These are phyloP conservation scores for Coelastrella sp. DNA, from an alignment of 139 green algal species.

Conservation along the genomic window DNA sequence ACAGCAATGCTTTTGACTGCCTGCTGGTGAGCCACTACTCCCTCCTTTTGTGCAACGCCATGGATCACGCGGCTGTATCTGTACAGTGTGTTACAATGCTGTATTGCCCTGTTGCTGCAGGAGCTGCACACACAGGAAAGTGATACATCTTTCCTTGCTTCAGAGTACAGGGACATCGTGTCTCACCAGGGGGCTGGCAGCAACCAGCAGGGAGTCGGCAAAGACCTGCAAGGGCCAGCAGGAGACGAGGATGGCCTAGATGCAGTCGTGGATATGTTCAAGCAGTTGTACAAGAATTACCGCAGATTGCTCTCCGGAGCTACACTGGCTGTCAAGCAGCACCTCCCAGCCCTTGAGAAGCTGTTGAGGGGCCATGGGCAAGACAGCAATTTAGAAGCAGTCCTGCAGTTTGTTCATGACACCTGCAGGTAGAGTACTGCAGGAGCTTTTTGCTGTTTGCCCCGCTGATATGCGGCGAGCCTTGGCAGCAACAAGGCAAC, in stretches of 20 bases:
- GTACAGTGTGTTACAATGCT: background rate
- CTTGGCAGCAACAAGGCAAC: too few species aligned
- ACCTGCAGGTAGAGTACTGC: background rate
- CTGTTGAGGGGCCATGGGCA: background rate
- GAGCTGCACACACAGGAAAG: slow-evolving; percentile 78
- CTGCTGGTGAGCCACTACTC: too few species aligned
- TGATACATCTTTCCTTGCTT: slow-evolving; percentile 51
- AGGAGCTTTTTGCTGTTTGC: too few species aligned
- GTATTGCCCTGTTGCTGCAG: slow-evolving; percentile 32
- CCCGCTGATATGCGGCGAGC: too few species aligned
- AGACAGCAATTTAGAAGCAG: background rate
- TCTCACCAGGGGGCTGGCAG: background rate
- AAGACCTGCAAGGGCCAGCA: background rate
- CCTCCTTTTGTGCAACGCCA: too few species aligned
- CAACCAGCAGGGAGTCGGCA: background rate
- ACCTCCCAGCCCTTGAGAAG: slow-evolving; percentile 29
- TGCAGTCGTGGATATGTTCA: slow-evolving; percentile 7
- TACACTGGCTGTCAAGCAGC: slow-evolving; percentile 3
- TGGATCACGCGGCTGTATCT: background rate
- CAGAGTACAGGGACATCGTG: slow-evolving; percentile 61
- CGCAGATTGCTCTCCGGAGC: background rate
- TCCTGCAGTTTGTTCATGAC: background rate
- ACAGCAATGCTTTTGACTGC: too few species aligned
- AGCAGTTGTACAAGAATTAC: slow-evolving; percentile 30
- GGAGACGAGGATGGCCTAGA: slow-evolving; percentile 9